A percentile compares a stretch with the other conserved stretches of the same genome.
phyloP scores from a whole-genome alignment of 768 basidiomycete species.

The Cystofilobasidium bisporidii region DNA sequence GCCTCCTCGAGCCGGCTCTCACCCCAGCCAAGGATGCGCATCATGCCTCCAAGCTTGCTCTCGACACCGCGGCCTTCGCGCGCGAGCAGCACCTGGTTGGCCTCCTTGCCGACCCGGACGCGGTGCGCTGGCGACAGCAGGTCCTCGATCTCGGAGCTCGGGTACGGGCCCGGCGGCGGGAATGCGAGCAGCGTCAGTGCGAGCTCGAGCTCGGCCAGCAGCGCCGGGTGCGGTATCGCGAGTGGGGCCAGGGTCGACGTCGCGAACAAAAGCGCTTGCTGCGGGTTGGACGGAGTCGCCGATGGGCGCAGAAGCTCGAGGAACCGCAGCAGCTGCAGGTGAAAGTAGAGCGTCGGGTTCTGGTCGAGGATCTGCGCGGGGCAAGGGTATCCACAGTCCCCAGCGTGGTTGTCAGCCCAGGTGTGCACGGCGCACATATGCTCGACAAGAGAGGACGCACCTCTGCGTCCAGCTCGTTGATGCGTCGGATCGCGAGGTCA shows the following conservation, averaged over 20 bases:
- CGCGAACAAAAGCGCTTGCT: slow-evolving; percentile 78
- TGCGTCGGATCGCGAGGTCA: slow-evolving; percentile 85
- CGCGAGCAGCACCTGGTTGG: slow-evolving; percentile 91
- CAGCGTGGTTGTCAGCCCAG: too few species aligned
- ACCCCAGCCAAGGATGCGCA: slow-evolving; percentile 20
- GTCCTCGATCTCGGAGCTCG: slow-evolving; percentile 60
- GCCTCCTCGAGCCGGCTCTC: slow-evolving; percentile 11
- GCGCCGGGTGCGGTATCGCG: slow-evolving; percentile 89
- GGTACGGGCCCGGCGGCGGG: slow-evolving; percentile 30
- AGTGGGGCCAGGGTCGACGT: slow-evolving; percentile 88
- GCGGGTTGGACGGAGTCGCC: slow-evolving; percentile 43
- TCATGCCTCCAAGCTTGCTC: slow-evolving; percentile 20
- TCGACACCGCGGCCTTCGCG: slow-evolving; percentile 84
- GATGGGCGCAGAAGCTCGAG: slow-evolving; percentile 88
- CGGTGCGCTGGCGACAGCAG: slow-evolving; percentile 77
- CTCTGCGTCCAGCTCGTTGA: slow-evolving; percentile 94
- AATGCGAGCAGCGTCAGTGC: slow-evolving; percentile 79
- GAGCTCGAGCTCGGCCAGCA: slow-evolving; percentile 78
- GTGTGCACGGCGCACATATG: too few species aligned
- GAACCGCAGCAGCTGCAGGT: slow-evolving; percentile 86
- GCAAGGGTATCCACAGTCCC: too few species aligned
- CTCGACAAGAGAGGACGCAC: slow-evolving; percentile 52
- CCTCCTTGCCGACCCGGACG: slow-evolving; percentile 86
- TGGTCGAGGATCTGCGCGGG: slow-evolving; percentile 98
- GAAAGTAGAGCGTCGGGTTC: slow-evolving; percentile 86